Conservation (phyloP, 371 early-diverging fungal genomes). For the Globomyces sp. region DNA sequence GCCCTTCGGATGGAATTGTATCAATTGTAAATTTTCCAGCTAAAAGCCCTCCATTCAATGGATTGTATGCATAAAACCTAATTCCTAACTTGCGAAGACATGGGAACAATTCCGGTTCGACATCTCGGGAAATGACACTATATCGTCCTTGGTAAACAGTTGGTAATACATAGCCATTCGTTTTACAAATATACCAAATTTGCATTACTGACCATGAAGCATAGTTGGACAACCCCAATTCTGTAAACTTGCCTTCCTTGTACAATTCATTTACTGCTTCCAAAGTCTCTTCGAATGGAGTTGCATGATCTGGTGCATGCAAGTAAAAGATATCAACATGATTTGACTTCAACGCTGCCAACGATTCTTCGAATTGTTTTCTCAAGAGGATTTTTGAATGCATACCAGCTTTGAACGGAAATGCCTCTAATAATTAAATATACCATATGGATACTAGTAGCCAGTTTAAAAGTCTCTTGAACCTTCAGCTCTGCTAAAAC, state of each 20-base stretch:
- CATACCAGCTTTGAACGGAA: slow-evolving; percentile 54
- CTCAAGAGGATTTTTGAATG: slow-evolving; percentile 51
- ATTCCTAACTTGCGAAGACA: slow-evolving; percentile 57
- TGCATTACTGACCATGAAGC: slow-evolving; percentile 46
- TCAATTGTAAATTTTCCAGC: slow-evolving; percentile 46
- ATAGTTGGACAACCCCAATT: slow-evolving; percentile 39
- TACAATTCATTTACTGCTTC: slow-evolving; percentile 37
- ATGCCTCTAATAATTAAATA: slow-evolving; percentile 31
- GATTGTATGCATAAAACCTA: slow-evolving; percentile 59
- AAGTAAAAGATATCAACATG: slow-evolving; percentile 43
- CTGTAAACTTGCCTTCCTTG: slow-evolving; percentile 33
- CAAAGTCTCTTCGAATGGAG: slow-evolving; percentile 35
- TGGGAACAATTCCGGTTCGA: slow-evolving; percentile 62
- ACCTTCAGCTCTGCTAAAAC: slow-evolving; percentile 34
- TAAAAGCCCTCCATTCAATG: slow-evolving; percentile 60
- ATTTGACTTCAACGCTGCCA: slow-evolving; percentile 30
- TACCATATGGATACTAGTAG: slow-evolving; percentile 38
- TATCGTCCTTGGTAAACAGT: slow-evolving; percentile 53
- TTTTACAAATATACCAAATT: slow-evolving; percentile 36
- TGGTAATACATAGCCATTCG: slow-evolving; percentile 38
- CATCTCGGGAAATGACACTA: slow-evolving; percentile 62
- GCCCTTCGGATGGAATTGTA: slow-evolving; percentile 35
- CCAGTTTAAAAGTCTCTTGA: slow-evolving; percentile 37
- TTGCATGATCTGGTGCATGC: slow-evolving; percentile 44
- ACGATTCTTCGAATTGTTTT: slow-evolving; percentile 37